These are phyloP conservation scores for Didymella arachidicola DNA, from an alignment of 2,329 filamentous ascomycete species.

Conservation along the genomic window DNA sequence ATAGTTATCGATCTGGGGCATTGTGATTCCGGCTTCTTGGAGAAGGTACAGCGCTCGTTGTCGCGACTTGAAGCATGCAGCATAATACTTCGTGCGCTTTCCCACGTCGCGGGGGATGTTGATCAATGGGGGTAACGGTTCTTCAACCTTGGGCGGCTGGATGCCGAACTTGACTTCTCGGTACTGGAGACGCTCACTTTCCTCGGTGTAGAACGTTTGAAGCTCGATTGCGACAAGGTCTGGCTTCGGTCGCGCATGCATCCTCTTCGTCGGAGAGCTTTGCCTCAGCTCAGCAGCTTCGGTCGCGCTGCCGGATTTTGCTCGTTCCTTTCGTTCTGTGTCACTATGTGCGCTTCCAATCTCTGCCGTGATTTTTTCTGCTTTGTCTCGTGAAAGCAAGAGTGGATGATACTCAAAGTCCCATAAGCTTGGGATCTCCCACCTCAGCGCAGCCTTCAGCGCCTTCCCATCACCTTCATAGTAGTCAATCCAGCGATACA, in stretches of 20 bases:
- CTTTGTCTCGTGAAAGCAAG: conserved; percentile 23
- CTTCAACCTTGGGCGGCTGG: conserved; percentile 33
- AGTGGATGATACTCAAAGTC: conserved; percentile 46
- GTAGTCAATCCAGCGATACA: conserved; percentile 47
- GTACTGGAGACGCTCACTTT: conserved; percentile 44
- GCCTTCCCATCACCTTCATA: conserved; percentile 44
- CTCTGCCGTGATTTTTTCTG: conserved; percentile 1
- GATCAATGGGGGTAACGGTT: conserved; percentile 40
- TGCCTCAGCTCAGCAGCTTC: conserved; percentile 24
- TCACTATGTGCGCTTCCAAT: background rate
- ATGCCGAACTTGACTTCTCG: conserved; percentile 45
- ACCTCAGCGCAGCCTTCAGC: conserved; percentile 40
- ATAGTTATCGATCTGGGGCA: conserved; percentile 42
- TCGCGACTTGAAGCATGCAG: conserved; percentile 44
- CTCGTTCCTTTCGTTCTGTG: conserved; percentile 1
- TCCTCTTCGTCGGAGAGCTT: conserved; percentile 30
- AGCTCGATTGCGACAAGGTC: conserved; percentile 35
- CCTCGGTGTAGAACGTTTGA: conserved; percentile 24
- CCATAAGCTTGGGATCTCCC: conserved; percentile 48
- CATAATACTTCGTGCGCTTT: conserved; percentile 38
- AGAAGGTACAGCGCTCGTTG: conserved; percentile 42
- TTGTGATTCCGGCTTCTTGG: conserved; percentile 41
- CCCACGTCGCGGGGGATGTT: conserved; percentile 38
- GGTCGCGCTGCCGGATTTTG: background rate
- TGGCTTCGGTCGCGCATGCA: conserved; percentile 32